phyloP scores from a whole-genome alignment of 2,329 filamentous ascomycete species.

The Xylariaceae sp. region DNA sequence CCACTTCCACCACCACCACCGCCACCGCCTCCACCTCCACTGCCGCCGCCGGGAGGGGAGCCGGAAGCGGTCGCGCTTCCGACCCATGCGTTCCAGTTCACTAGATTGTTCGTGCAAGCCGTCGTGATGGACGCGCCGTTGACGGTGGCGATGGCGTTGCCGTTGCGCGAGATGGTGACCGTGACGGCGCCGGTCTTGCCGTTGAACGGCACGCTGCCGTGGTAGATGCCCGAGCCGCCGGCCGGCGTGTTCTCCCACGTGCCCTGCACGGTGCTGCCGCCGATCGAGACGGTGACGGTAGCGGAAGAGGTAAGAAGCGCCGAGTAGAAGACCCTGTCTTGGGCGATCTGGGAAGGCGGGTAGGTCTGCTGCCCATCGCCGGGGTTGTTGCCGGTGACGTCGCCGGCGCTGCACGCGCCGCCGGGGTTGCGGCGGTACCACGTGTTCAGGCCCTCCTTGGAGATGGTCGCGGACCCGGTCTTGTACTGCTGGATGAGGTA shows the following conservation, averaged over 20 bases:
- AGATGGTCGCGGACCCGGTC: slow-evolving; percentile 30
- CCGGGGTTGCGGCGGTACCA: slow-evolving; percentile 33
- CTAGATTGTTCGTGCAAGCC: slow-evolving; percentile 22
- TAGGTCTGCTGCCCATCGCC: slow-evolving; percentile 24
- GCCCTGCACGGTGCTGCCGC: slow-evolving; percentile 24
- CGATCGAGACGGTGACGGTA: slow-evolving; percentile 33
- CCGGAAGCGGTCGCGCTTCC: slow-evolving; percentile 17
- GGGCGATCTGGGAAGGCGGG: slow-evolving; percentile 10
- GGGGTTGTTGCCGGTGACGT: slow-evolving; percentile 30
- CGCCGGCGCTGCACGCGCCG: slow-evolving; percentile 25
- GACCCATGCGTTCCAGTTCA: slow-evolving; percentile 36
- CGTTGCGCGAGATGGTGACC: slow-evolving; percentile 25
- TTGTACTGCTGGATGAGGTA: slow-evolving; percentile 48
- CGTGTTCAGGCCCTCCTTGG: slow-evolving; percentile 26
- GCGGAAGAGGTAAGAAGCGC: slow-evolving; percentile 3
- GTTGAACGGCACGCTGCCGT: slow-evolving; percentile 26
- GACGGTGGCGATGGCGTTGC: slow-evolving; percentile 20
- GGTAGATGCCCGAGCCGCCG: slow-evolving; percentile 30
- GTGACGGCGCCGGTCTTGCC: slow-evolving; percentile 22
- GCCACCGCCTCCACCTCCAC: slow-evolving; percentile 18
- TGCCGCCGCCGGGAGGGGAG: not conserved
- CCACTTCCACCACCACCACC: slow-evolving; percentile 12
- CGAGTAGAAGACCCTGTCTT: slow-evolving; percentile 18
- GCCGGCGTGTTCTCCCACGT: slow-evolving; percentile 26
- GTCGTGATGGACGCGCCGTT: slow-evolving; percentile 22